Evolutionary conservation across 75 land plant species (phyloP), one percentile per base, ranked within the genome.

Genomic region (Sequoiadendron giganteum): DNA sequence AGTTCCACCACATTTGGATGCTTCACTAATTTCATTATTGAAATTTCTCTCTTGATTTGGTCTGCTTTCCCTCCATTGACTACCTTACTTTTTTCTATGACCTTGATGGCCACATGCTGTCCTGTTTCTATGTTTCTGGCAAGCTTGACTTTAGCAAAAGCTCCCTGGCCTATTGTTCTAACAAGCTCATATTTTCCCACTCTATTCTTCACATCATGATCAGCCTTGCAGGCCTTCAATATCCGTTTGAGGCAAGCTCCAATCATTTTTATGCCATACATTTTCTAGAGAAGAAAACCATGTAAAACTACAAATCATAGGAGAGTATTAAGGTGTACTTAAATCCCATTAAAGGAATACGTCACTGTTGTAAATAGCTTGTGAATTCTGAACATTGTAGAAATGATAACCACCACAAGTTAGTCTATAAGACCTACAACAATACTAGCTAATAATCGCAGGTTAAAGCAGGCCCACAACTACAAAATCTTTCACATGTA

Each of bases 171-270:
- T 40, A 91, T 76, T 0, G 91, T 90, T 36, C 85, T 72, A 30
- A 91, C 89, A n/a, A 91, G 87, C 39, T 91, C 91, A 91, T 89
- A 91, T 28, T 87, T 90, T 4, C 92, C 92, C 0, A 91, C 84
- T 43, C 92, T 73, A 6, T 13, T 32, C 77, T 73, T 73, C 38
- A 9, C 38, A 32, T 34, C 38, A 34, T 73, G 11, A 73, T 73
- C 77, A 73, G 38, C 11, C 38, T 32, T 34, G 77, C 77, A 73
- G 11, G 34, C 36, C 77, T 73, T 13, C 14, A 8, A 10, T 73
- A 73, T 73, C 77, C 34, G 13, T 13, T 73, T 73, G 32, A 32
- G 34, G 77, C 77, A 73, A 32, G 38, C 38, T 73, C 10, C 77
- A 73, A 73, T 10, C 77, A 73, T 32, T 32, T 13, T 73, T 10